Conservation (phyloP, 805 yeast genomes). For the Jamesozyma rosinii region DNA sequence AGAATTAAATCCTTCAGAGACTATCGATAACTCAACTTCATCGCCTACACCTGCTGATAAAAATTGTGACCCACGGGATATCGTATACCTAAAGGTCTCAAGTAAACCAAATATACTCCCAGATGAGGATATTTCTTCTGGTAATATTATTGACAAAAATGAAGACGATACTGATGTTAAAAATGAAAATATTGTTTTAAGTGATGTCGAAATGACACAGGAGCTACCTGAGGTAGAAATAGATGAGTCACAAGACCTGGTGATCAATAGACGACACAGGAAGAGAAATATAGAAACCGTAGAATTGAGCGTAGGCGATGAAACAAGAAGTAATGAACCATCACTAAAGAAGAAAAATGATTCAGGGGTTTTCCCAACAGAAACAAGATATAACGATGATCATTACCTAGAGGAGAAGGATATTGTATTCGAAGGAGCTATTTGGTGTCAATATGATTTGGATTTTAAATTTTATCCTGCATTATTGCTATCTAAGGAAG, state of each 20-base stretch:
- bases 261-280: constrained; percentile 7
- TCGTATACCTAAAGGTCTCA: constrained; percentile 12
- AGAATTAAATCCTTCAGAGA: constrained; percentile 1
- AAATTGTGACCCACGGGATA: constrained; percentile 5
- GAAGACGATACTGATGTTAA: background rate
- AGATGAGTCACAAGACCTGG: constrained; percentile 15
- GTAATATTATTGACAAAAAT: background rate
- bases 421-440: constrained; percentile 31
- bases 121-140: background rate
- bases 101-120: constrained; percentile 6
- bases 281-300: constrained; percentile 5
- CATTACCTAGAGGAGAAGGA: constrained; percentile 22
- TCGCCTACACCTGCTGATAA: constrained; percentile 2
- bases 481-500: constrained; percentile 19
- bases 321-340: constrained; percentile 1
- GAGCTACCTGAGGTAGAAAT: constrained; percentile 27
- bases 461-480: constrained; percentile 44
- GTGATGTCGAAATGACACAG: constrained; percentile 25
- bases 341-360: constrained; percentile 1
- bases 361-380: constrained; percentile 2
- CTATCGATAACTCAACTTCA: constrained; percentile 1
- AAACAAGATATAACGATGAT: constrained; percentile 7
- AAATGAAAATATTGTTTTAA: constrained; percentile 8
- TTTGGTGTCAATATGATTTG: constrained; percentile 46
- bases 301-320: constrained; percentile 6